These are phyloP conservation scores for Eudorina sp. DNA, from an alignment of 139 green algal genomes.

Conservation along the genomic window DNA sequence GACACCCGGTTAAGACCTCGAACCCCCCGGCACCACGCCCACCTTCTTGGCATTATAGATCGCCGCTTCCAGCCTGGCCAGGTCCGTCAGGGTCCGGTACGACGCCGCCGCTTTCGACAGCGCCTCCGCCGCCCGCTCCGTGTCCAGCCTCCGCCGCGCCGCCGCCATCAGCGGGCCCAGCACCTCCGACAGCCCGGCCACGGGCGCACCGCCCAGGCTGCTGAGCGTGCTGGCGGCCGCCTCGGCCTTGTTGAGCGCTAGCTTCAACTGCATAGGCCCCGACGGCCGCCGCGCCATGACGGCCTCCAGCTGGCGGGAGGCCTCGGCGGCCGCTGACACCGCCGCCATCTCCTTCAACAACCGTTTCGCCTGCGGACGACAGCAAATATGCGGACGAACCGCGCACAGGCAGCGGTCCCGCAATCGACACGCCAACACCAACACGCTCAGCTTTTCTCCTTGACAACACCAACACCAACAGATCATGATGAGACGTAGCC, in stretches of 20 bases:
- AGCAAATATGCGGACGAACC: too few species aligned
- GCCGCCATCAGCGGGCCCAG: slow-evolving; percentile 54
- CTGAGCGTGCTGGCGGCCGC: slow-evolving; percentile 53
- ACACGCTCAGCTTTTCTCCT: too few species aligned
- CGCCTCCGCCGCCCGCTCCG: slow-evolving; percentile 73
- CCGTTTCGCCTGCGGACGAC: slow-evolving; percentile 71
- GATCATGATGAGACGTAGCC: too few species aligned
- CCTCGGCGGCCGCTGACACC: slow-evolving; percentile 74
- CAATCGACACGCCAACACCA: too few species aligned
- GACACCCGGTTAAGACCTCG: too few species aligned
- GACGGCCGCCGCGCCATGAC: slow-evolving; percentile 65
- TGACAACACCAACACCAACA: too few species aligned
- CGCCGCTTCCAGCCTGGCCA: slow-evolving; percentile 79
- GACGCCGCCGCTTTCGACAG: slow-evolving; percentile 67
- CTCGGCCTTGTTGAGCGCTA: slow-evolving; percentile 73
- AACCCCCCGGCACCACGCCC: not conserved
- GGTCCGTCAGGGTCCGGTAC: slow-evolving; percentile 67
- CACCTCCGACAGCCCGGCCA: slow-evolving; percentile 29
- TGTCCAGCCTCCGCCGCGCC: slow-evolving; percentile 71
- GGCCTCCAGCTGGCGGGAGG: slow-evolving; percentile 64
- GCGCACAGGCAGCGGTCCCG: too few species aligned
- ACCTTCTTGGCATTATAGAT: slow-evolving; percentile 78
- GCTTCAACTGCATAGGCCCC: slow-evolving; percentile 59
- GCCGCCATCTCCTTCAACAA: slow-evolving; percentile 84
- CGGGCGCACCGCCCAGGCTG: slow-evolving; percentile 29